Evolutionary conservation across 495 filamentous ascomycete species (phyloP), one percentile per base, ranked within the genome.

Genomic region (Penicillium cinerascens): DNA sequence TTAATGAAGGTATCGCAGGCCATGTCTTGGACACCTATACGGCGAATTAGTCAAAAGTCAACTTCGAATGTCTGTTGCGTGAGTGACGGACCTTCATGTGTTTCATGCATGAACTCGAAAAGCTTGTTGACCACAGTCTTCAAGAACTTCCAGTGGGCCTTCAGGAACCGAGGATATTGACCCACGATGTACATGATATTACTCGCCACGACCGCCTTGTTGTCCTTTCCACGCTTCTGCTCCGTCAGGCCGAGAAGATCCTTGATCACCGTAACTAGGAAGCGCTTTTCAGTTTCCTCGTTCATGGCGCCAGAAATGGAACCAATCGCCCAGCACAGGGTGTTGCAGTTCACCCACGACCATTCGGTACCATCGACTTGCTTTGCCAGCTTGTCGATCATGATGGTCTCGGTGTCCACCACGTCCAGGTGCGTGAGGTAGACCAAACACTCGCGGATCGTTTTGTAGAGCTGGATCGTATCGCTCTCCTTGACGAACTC

Each of bases 141-240:
- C 59, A 99, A 74, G 74, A 99, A 99, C 69, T 98, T 98, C 93
- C 93, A 98, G 67, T 98, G 93, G 0, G 93, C 93, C 70, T 98
- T 98, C 59, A 98, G 74, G 73, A 98, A 98, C 23, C 93, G 88
- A 15, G 93, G 93, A 65, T 98, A 98, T 67, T 98, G 93, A 29
- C 93, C 93, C 50, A 98, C 93, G 69, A 98, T 98, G 65, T 98
- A 98, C 93, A 98, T 98, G 70, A 98, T 98, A 71, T 98, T 98
- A 73, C 91, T 96, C 58, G 93, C 93, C 44, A 98, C 93, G 2
- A 98, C 95, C 18, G 93, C 93, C 68, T 98, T 98, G 78, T 98
- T 98, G 72, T 98, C 93, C 63, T 98, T 98, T 38, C 93, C 93
- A 43, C 95, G 87, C 74, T 98, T 97, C 89, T 96, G 95, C 72